These are phyloP conservation scores for Camillea tinctor DNA, from an alignment of 2,329 filamentous ascomycete species.

Conservation along the genomic window DNA sequence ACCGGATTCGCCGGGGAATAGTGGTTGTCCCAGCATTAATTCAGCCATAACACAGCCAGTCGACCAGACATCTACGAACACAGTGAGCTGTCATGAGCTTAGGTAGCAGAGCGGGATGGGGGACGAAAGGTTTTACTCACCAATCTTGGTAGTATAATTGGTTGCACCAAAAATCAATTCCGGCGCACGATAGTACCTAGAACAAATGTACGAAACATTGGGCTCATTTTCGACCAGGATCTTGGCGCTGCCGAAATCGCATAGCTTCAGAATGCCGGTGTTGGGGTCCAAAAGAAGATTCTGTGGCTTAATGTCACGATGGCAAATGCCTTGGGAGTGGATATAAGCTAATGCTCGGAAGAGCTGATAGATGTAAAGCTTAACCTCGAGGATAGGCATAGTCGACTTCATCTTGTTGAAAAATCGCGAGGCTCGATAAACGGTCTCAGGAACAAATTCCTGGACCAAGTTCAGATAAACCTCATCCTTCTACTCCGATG, in stretches of 20 bases:
- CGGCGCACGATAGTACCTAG: constrained; percentile 95
- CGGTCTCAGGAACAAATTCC: constrained; percentile 97
- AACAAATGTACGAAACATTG: constrained; percentile 99
- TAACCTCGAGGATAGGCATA: constrained; percentile 98
- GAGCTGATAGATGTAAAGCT: constrained; percentile 99
- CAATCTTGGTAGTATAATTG: constrained; percentile 99
- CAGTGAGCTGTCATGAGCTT: constrained; percentile 3
- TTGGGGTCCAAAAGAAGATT: constrained; percentile 91
- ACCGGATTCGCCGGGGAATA: constrained; percentile 97
- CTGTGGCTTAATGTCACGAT: constrained; percentile 98
- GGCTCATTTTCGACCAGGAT: constrained; percentile 98
- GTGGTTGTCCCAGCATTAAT: constrained; percentile 94
- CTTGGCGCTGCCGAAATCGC: constrained; percentile 98
- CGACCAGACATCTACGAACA: constrained; percentile 85
- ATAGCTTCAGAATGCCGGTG: constrained; percentile 91
- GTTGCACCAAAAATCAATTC: constrained; percentile 98
- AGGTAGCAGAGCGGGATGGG: neutral
- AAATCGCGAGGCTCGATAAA: constrained; percentile 95
- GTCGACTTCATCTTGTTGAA: constrained; percentile 99
- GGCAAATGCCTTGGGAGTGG: constrained; percentile 98
- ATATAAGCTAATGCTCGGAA: constrained; percentile 98
- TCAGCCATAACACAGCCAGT: constrained; percentile 99
- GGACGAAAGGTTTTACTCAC: constrained; percentile 52
- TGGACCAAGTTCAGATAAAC: constrained; percentile 98
- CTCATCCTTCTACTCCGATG: constrained; percentile 75